Base-by-base conservation (phyloP, 2,329 filamentous ascomycete species). In the Tothia fuscella region DNA sequence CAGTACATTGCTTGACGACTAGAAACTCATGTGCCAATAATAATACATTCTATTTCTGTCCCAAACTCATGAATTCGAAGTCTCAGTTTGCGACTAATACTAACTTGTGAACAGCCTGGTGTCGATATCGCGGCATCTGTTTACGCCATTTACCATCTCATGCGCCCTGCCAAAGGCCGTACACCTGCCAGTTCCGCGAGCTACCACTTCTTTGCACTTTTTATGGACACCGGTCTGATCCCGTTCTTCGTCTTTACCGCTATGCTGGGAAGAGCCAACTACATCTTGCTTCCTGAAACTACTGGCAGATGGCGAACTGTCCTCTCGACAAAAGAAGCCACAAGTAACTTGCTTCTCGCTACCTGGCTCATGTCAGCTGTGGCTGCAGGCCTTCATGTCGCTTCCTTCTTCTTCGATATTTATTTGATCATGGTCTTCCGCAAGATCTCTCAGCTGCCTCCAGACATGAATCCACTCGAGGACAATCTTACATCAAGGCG, bases 381-480 rank as follows among this genome's bases (percentile, higher is more conserved):
- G 6, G 70, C 77, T 6, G 79, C 72, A 10, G 76, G 71, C 1
- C 56, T 93, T 16, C 87, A 94, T 56, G 52, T 82, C 0, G 48
- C 85, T 7, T 84, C 84, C 2, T 60, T 91, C 2, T 60, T 67
- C 14, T 65, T 93, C 26, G 84, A 84, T 4, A 56, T 84, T 24
- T 95, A 82, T 63, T 68, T 96, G 20, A 76, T 78, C 13, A 57
- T 83, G 40, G 74, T 82, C 50, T 96, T 95, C 74, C 76, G 80
- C 30, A 81, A 82, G 54, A 95, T 96, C 52, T 70, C 78, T 4
- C 68, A 71, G 16, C 72, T 95, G 57, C 89, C 89, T 5, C 88
- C 89, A 0, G 89, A 96, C 55, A 86, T 94, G 82, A 96, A 96
- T 57, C 89, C 89, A 2, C 70, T 96, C 12, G 88, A 95, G 57